These are phyloP conservation scores for Alternaria angustiovoidea DNA, from an alignment of 2,329 filamentous ascomycete genomes.

Conservation along the genomic window DNA sequence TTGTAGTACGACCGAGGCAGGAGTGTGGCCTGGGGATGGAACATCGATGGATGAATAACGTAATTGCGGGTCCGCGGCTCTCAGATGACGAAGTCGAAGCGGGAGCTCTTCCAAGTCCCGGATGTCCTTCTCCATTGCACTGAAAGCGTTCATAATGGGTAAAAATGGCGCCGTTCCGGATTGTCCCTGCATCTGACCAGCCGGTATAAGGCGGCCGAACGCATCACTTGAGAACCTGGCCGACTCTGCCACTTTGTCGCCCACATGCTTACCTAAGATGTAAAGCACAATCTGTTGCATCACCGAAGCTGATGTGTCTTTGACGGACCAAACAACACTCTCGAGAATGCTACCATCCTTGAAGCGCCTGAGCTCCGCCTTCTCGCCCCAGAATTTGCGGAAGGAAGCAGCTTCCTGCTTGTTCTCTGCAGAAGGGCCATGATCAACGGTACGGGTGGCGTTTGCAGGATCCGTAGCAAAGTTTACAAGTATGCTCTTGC, in stretches of 20 bases:
- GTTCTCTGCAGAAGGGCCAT: conserved; percentile 85
- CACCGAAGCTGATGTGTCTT: conserved; percentile 68
- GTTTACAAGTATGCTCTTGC: conserved; percentile 65
- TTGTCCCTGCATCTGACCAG: conserved; percentile 43
- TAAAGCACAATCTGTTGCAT: conserved; percentile 82
- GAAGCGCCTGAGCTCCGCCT: conserved; percentile 90
- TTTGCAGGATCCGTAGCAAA: conserved; percentile 77
- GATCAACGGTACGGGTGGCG: conserved; percentile 79
- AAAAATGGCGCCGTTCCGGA: conserved; percentile 68
- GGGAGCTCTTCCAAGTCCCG: conserved; percentile 83
- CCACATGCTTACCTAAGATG: conserved; percentile 74
- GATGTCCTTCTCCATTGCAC: conserved; percentile 77
- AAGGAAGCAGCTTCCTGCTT: conserved; percentile 83
- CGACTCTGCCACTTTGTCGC: conserved; percentile 62
- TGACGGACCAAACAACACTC: conserved; percentile 80
- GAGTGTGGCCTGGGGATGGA: conserved; percentile 59
- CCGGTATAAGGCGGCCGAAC: conserved; percentile 56
- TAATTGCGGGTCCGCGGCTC: conserved; percentile 74
- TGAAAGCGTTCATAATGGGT: conserved; percentile 73
- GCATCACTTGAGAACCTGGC: conserved; percentile 57
- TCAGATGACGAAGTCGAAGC: conserved; percentile 82
- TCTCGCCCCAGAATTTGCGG: conserved; percentile 92
- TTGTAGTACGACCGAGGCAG: conserved; percentile 82
- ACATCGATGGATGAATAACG: conserved; percentile 73
- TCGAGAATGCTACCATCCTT: conserved; percentile 94